Percentiles rank a stretch among this genome's conserved stretches.
Conservation (phyloP, 139 green algal species). For the Picochlorum costavermella region DNA sequence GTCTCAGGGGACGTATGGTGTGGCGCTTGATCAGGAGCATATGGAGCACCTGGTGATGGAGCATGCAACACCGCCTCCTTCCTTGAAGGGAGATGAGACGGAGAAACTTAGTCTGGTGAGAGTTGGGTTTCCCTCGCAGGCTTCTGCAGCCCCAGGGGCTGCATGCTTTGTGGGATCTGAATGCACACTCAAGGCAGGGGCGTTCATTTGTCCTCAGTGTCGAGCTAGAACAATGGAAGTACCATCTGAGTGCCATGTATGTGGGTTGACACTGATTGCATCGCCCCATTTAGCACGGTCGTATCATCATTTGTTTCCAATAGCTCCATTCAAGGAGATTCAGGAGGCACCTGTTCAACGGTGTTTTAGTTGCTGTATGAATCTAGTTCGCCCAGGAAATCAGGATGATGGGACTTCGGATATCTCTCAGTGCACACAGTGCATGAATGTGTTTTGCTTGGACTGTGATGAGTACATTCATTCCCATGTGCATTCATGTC, state of each 20-base stretch:
- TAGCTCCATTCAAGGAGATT: conserved; percentile 67
- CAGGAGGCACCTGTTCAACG: not conserved
- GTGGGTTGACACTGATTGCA: conserved; percentile 88
- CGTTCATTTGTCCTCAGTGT: conserved; percentile 70
- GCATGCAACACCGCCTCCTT: conserved; percentile 59
- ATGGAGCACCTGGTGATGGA: conserved; percentile 55
- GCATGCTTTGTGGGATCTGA: conserved; percentile 56
- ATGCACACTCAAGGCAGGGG: conserved; percentile 43
- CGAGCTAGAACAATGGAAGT: conserved; percentile 61
- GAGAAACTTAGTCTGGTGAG: conserved; percentile 47
- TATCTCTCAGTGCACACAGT: conserved; percentile 51
- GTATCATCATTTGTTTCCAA: conserved; percentile 98
- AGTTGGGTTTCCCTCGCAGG: conserved; percentile 79
- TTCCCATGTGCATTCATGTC: conserved; percentile 90
- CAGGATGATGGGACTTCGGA: not conserved
- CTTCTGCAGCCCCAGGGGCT: conserved; percentile 34
- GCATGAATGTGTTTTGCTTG: conserved; percentile 78
- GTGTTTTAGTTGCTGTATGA: not conserved
- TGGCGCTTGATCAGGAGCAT: conserved; percentile 65
- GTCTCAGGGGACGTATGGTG: conserved; percentile 76
- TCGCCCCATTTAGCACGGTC: conserved; percentile 89
- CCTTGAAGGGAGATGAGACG: conserved; percentile 3
- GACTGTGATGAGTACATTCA: conserved; percentile 93
- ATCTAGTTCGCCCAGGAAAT: not conserved
- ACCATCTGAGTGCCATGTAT: conserved; percentile 82